A percentile compares a stretch with the other conserved stretches of the same genome.
These are phyloP conservation scores for Globisporangium sylvaticum DNA, from an alignment of 352 stramenopile species.

Conservation along the genomic window DNA sequence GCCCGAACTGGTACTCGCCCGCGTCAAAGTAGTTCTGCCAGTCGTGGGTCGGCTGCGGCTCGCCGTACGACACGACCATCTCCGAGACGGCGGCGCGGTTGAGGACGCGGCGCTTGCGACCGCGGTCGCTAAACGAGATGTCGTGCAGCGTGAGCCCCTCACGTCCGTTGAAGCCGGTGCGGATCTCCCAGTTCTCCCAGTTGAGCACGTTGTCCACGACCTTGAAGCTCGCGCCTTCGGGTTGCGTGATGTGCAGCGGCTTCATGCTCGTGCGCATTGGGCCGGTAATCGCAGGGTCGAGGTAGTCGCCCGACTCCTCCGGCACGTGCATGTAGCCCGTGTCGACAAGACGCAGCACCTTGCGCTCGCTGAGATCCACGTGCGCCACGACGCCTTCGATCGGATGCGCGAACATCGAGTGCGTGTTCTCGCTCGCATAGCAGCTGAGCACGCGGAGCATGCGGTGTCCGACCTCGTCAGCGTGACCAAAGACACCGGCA, in stretches of 20 bases:
- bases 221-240: constrained; percentile 66
- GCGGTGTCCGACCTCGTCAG: constrained; percentile 31
- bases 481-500: constrained; percentile 38
- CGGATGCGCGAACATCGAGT: constrained; percentile 47
- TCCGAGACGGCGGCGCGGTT: constrained; percentile 73
- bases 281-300: constrained; percentile 33
- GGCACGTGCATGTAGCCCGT: constrained; percentile 46
- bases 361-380: constrained; percentile 39
- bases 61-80: constrained; percentile 86
- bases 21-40: constrained; percentile 88
- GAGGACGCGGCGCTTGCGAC: constrained; percentile 44
- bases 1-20: constrained; percentile 74
- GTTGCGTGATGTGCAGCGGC: constrained; percentile 68
- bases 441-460: constrained; percentile 53
- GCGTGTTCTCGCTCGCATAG: constrained; percentile 32
- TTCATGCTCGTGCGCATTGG: constrained; percentile 47
- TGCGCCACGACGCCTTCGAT: constrained; percentile 45
- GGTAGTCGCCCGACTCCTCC: constrained; percentile 39
- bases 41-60: constrained; percentile 61
- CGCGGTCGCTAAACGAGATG: constrained; percentile 45
- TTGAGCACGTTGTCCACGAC: constrained; percentile 63
- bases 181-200: constrained; percentile 82
- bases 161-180: constrained; percentile 78
- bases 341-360: constrained; percentile 35
- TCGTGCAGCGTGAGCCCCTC: constrained; percentile 78